Conservation (phyloP, 306 rosid species). For the Citrullus colocynthis region DNA sequence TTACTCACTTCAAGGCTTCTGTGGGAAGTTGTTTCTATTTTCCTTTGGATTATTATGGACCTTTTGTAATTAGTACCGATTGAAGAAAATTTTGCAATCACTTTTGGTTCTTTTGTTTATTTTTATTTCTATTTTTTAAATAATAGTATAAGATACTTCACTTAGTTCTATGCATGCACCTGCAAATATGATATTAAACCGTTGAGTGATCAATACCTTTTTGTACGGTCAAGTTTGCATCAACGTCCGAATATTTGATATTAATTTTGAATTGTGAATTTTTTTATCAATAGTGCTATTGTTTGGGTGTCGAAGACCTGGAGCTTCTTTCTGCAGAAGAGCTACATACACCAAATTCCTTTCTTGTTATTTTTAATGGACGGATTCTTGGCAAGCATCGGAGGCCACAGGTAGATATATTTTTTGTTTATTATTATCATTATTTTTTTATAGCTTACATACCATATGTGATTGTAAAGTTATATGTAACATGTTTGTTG, state of each 20-base stretch:
- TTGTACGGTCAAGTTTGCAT: neutral
- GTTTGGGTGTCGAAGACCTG: conserved; percentile 69
- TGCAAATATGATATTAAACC: neutral
- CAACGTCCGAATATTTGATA: neutral
- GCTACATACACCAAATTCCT: conserved; percentile 78
- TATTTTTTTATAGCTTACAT: too few species aligned
- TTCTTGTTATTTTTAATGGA: conserved; percentile 81
- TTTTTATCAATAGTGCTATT: conserved; percentile 39
- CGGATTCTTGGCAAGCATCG: conserved; percentile 86
- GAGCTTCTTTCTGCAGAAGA: conserved; percentile 78
- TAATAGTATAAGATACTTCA: too few species aligned
- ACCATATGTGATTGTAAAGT: neutral
- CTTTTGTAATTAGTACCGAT: too few species aligned
- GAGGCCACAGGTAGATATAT: conserved; percentile 61
- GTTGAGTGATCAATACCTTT: neutral
- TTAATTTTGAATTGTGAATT: conserved; percentile 10
- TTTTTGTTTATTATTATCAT: too few species aligned
- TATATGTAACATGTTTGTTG: neutral
- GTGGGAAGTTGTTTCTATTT: too few species aligned
- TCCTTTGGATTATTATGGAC: too few species aligned
- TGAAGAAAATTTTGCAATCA: too few species aligned
- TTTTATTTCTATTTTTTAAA: too few species aligned
- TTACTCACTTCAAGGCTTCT: too few species aligned
- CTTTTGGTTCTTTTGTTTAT: too few species aligned
- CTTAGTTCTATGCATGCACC: neutral